Evolutionary conservation across 1,139 yeast species (phyloP), one percentile per base, ranked within the genome.

Genomic region (Candida pseudoviswanathii): DNA sequence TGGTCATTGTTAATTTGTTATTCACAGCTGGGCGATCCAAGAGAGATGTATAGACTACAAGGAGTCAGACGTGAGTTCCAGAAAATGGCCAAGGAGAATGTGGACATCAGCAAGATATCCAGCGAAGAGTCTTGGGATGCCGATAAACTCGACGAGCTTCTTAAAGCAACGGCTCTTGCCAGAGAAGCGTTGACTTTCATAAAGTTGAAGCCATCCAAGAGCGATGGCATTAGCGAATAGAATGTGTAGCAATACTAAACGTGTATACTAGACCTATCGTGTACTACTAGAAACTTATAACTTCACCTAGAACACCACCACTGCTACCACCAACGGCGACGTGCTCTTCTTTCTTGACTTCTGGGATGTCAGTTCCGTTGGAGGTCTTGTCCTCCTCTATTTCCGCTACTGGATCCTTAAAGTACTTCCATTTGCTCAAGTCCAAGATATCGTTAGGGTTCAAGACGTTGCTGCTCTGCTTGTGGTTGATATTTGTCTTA

Each of bases 11-110:
- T 92, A 32, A 68, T 90, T 0, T 63, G 91, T 1, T 72, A 82
- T 58, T 77, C 90, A 0, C 89, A 87, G 1, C 73, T 80, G 49
- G 91, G 92, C 2, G 80, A 83, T 56, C 82, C 86, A 2, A 62
- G 74, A 21, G 78, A 73, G 42, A 76, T 85, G 81, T 62, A 66
- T 11, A 64, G 70, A 44, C 68, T 89, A 44, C 82, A 79, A 52
- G 60, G 60, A 9, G 55, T 73, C 7, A 78, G 70, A 45, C 58
- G 64, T 22, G 49, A 52, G 29, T 55, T 54, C 39, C 57, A 55
- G 36, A 45, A 49, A 32, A 26, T 54, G 52, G 56, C 81, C 67
- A 55, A 80, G 62, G 68, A 68, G 56, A 64, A 77, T 57, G 58
- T 52, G 11, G 57, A 76, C 67, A 51, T 75, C 60, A 48, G 75